Base-by-base conservation (phyloP, 225 moss, liverwort and hornwort species). In the Sphagnum tenellum region DNA sequence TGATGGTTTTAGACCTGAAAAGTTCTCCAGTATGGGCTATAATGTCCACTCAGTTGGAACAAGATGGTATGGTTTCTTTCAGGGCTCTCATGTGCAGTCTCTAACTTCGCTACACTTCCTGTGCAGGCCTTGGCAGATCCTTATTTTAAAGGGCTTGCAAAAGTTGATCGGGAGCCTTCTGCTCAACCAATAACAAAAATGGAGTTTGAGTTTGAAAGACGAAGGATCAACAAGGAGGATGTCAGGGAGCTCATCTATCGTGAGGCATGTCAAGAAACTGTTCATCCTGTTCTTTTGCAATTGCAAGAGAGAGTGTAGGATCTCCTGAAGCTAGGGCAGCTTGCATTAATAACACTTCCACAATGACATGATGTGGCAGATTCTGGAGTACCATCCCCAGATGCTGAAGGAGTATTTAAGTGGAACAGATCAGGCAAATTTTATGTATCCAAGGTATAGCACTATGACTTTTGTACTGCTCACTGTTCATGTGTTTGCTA, bases 181-280 rank as follows among this genome's bases (percentile, higher is more conserved):
- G 98, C 98, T 29, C 98, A 89, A 75, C 89, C 98, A 13, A 93
- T 98, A 47, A 98, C 98, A 56, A 98, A 98, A 69, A 98, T 98
- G 98, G 98, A 98, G 77, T 98, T 98, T 59, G 98, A 98, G 69
- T 98, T 98, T 79, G 98, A 98, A 71, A 87, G 98, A 59, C 83
- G 98, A 62, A 78, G 98, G 65, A 98, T 98, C 55, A 98, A 93
- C 79, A 98, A 98, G 86, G 98, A 98, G 59, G 98, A 93, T 74
- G 93, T 98, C 44, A 90, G 98, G 74, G 98, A 98, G 73, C 90
- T 98, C 55, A 98, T 98, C 7, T 98, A 98, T 80, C 89, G 98
- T 70, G 98, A 98, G 90, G 96, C 81, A 67, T 80, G 88, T 74
- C 57, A 9, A 52, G 52, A 52, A 52, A 52, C 52, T 9, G 6